Evolutionary conservation across 352 stramenopile genomes (phyloP), one percentile per base, ranked within the genome.

Genomic region (Globisporangium nunn): DNA sequence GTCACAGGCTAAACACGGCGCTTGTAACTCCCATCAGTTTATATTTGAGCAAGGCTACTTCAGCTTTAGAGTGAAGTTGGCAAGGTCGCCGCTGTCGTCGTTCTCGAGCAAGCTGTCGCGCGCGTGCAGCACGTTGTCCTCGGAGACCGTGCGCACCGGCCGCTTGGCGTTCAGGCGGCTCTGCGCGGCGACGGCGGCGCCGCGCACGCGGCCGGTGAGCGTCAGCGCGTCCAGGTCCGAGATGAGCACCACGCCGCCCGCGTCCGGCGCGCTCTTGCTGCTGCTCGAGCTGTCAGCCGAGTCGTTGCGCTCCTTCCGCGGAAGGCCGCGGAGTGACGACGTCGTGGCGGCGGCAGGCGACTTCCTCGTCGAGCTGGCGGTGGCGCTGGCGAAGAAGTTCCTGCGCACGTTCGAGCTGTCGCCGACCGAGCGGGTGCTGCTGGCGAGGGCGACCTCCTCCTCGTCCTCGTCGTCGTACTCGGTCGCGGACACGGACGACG

Each of bases 1-100:
- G 23, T 23, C 23, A 23, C 23, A 23, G 23, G 23, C 23, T 23
- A 23, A 23, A 15, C 29, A 12, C 23, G 40, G 17, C 40, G 40
- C 11, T 23, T 28, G 14, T 41, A 31, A 30, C 12, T 15, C 11
- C 4, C 23, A 7, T 41, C 23, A 50, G 23, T 41, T 29, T 35
- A 15, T 14, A 1, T 46, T 17, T 57, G 23, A 23, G 23, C 23
- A 23, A 23, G 23, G 23, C 23, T 62, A 75, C 39, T 59, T 50
- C 18, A 91, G 59, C 64, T 84, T 70, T 48, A 91, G 75, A 23
- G 70, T 91, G 59, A 91, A 91, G 61, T 88, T 87, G 44, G 75
- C 81, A 53, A 91, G 63, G 52, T 89, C 81, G 23, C 23, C 23
- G 23, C 23, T 23, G 59, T 89, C 77, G 33, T 70, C 59, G 14